Evolutionary conservation across 306 rosid genomes (phyloP).

Genomic region (Vigna mungo): DNA sequence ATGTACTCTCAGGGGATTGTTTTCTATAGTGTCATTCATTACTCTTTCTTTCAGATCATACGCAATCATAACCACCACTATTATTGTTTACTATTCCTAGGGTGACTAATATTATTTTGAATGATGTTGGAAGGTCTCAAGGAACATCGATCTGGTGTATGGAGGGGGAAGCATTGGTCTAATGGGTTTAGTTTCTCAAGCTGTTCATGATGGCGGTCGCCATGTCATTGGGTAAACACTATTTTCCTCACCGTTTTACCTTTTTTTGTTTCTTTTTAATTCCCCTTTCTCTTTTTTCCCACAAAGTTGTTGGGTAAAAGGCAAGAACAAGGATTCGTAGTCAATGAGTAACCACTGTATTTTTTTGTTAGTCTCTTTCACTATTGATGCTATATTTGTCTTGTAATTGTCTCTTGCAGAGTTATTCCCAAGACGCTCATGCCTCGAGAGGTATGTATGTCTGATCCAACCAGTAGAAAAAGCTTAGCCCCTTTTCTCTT

Average conservation of each 20-base stretch:
- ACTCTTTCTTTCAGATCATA: slow-evolving; percentile 25
- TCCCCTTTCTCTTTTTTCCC: slow-evolving; percentile 31
- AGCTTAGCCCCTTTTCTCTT: slow-evolving; percentile 54
- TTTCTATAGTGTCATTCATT: slow-evolving; percentile 44
- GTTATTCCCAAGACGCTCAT: slow-evolving; percentile 99
- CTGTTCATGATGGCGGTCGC: slow-evolving; percentile 99
- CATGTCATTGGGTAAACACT: slow-evolving; percentile 87
- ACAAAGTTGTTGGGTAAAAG: slow-evolving; percentile 43
- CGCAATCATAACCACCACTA: slow-evolving; percentile 35
- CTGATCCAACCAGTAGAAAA: slow-evolving; percentile 50
- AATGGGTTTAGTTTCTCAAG: slow-evolving; percentile 98
- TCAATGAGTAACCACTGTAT: slow-evolving; percentile 46
- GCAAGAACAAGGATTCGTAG: slow-evolving; percentile 44
- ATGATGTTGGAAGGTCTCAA: slow-evolving; percentile 72
- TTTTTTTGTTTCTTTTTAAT: slow-evolving; percentile 7
- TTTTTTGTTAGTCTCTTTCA: slow-evolving; percentile 45
- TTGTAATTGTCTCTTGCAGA: slow-evolving; percentile 82
- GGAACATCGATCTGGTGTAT: slow-evolving; percentile 96
- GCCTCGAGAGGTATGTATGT: slow-evolving; percentile 96
- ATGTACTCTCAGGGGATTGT: slow-evolving; percentile 38
- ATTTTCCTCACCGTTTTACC: neutral
- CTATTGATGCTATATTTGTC: slow-evolving; percentile 64
- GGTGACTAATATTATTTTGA: slow-evolving; percentile 31
- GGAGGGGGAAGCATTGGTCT: slow-evolving; percentile 99
- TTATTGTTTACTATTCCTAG: slow-evolving; percentile 33